Percentiles rank a stretch among this genome's conserved stretches.
phyloP scores from a whole-genome alignment of 2,329 filamentous ascomycete genomes.

The Bipolaris oryzae region DNA sequence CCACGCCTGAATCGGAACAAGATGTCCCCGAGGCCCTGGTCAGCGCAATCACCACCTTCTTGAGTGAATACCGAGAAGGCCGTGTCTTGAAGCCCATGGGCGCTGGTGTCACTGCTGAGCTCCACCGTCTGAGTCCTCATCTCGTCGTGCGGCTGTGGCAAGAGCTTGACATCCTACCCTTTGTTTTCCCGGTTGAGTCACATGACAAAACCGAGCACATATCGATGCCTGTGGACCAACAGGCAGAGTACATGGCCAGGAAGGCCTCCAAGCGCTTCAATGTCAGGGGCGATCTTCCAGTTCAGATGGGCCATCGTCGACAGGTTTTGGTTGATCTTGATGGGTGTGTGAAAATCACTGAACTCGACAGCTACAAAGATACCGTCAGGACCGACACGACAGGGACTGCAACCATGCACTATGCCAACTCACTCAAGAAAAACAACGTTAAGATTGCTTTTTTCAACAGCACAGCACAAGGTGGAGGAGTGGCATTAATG shows the following conservation, averaged over 20 bases:
- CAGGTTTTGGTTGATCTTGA: conserved; percentile 63
- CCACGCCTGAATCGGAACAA: conserved; percentile 17
- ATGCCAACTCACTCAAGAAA: conserved; percentile 65
- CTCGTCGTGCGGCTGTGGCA: conserved; percentile 76
- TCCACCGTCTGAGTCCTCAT: conserved; percentile 66
- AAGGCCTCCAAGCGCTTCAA: conserved; percentile 67
- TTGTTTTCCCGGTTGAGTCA: conserved; percentile 59
- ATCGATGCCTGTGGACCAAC: conserved; percentile 72
- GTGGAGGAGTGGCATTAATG: conserved; percentile 84
- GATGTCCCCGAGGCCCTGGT: conserved; percentile 49
- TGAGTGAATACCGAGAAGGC: conserved; percentile 65
- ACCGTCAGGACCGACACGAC: conserved; percentile 65
- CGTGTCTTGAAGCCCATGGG: conserved; percentile 78
- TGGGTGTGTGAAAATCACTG: conserved; percentile 66
- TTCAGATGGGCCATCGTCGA: conserved; percentile 7
- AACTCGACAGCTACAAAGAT: conserved; percentile 62
- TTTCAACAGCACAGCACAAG: conserved; percentile 79
- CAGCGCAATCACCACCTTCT: conserved; percentile 63
- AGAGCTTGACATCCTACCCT: conserved; percentile 75
- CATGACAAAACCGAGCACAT: conserved; percentile 49
- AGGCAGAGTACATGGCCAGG: conserved; percentile 79
- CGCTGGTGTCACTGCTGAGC: conserved; percentile 67
- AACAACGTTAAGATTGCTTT: conserved; percentile 74
- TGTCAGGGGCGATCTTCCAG: conserved; percentile 10
- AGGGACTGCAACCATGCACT: conserved; percentile 69